These are phyloP conservation scores for Tribonema minus DNA, from an alignment of 108 stramenopile species.

Conservation along the genomic window DNA sequence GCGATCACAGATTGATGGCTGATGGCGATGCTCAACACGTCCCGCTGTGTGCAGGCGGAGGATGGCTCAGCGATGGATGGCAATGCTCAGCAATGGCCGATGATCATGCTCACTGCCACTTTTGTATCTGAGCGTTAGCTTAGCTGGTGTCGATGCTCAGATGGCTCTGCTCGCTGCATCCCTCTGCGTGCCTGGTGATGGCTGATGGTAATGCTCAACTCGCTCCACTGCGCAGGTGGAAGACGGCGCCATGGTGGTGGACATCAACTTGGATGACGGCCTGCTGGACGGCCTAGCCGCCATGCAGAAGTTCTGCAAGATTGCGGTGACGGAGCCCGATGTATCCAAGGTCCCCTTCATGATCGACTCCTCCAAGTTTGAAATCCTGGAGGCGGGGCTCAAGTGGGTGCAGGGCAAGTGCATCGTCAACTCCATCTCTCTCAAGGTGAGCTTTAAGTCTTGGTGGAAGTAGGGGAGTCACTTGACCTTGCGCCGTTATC, in stretches of 20 bases:
- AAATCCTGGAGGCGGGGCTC: constrained; percentile 85
- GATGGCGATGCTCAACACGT: no score
- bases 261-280: constrained; percentile 98
- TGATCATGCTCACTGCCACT: neutral
- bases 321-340: constrained; percentile 95
- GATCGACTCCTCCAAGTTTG: constrained; percentile 98
- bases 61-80: no score
- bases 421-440: constrained; percentile 93
- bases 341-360: constrained; percentile 88
- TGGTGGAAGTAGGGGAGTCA: no score
- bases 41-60: no score
- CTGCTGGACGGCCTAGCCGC: constrained; percentile 93
- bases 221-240: constrained; percentile 65
- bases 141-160: no score
- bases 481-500: no score
- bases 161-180: no score
- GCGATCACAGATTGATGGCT: no score
- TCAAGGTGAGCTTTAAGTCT: constrained; percentile 62
- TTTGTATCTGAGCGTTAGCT: no score
- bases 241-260: constrained; percentile 95
- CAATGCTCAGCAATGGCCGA: no score
- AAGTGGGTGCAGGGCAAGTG: constrained; percentile 97
- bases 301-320: constrained; percentile 99
- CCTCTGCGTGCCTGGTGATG: no score
- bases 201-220: no score